Percentiles rank a stretch among this genome's conserved stretches.
phyloP scores from a whole-genome alignment of 78 protist genomes.

The Dictyostelium discoideum region DNA sequence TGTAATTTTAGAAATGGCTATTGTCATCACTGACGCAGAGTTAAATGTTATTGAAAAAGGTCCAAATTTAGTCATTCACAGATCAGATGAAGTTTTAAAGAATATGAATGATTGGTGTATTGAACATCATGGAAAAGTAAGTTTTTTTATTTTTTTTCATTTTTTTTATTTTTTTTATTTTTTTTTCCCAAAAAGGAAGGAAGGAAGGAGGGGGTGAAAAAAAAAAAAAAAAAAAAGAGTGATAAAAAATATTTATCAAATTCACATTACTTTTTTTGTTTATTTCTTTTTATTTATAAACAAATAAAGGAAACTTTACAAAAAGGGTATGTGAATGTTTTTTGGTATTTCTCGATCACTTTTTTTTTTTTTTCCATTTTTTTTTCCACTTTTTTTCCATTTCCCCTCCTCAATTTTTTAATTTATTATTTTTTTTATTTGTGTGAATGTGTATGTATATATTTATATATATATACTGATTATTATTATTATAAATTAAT shows the following conservation, averaged over 20 bases:
- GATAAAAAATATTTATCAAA: background rate
- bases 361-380: too few relatives aligned
- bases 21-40: constrained; percentile 56
- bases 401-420: too few relatives aligned
- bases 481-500: background rate
- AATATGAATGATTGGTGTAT: constrained; percentile 81
- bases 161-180: too few relatives aligned
- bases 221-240: background rate
- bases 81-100: constrained; percentile 4
- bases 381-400: too few relatives aligned
- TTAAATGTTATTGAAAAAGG: constrained; percentile 65
- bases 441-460: background rate
- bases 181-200: too few relatives aligned
- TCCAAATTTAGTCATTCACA: constrained; percentile 42
- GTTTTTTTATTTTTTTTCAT: background rate
- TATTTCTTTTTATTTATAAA: background rate
- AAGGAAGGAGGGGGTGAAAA: background rate
- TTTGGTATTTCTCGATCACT: background rate
- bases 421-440: too few relatives aligned
- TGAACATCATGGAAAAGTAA: constrained; percentile 66
- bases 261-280: background rate
- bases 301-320: background rate
- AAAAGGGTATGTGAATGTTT: background rate
- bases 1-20: constrained; percentile 74
- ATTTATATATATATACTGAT: background rate